Conservation (phyloP, 805 yeast species). For the Starmera pachycereana region DNA sequence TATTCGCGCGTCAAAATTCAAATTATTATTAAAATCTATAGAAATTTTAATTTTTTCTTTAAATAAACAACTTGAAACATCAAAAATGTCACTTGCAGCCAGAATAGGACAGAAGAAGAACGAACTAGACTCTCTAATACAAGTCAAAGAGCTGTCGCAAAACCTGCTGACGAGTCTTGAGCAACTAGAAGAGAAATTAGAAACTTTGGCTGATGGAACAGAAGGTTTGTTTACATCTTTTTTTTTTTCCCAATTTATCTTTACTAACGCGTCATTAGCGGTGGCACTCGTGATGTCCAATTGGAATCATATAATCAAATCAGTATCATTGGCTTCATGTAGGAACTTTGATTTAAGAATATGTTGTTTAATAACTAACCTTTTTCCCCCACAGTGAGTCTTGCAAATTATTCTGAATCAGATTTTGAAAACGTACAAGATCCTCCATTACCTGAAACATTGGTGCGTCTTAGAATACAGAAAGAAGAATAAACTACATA, state of each 20-base stretch:
- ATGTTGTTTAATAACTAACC: background rate
- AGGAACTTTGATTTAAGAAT: constrained; percentile 3
- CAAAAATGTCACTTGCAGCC: constrained; percentile 19
- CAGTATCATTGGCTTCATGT: constrained; percentile 47
- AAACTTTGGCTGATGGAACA: constrained; percentile 40
- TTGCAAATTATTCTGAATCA: constrained; percentile 26
- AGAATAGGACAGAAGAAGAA: constrained; percentile 32
- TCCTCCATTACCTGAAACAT: constrained; percentile 52
- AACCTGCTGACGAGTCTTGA: constrained; percentile 36
- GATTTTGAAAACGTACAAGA: constrained; percentile 22
- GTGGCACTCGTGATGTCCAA: constrained; percentile 49
- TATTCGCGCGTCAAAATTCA: too few species aligned
- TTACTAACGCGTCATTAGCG: constrained; percentile 19
- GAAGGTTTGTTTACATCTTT: constrained; percentile 20
- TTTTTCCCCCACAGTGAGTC: constrained; percentile 18
- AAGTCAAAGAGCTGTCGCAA: constrained; percentile 36
- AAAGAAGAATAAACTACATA: constrained; percentile 19
- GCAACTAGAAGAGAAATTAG: constrained; percentile 36
- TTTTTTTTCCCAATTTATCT: background rate
- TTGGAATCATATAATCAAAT: constrained; percentile 54
- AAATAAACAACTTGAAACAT: background rate
- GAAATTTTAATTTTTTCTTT: too few species aligned
- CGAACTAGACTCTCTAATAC: constrained; percentile 40
- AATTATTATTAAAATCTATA: too few species aligned
- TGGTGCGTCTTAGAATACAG: constrained; percentile 47